phyloP scores from a whole-genome alignment of 2,329 filamentous ascomycete genomes.

The Fusarium devonianum region DNA sequence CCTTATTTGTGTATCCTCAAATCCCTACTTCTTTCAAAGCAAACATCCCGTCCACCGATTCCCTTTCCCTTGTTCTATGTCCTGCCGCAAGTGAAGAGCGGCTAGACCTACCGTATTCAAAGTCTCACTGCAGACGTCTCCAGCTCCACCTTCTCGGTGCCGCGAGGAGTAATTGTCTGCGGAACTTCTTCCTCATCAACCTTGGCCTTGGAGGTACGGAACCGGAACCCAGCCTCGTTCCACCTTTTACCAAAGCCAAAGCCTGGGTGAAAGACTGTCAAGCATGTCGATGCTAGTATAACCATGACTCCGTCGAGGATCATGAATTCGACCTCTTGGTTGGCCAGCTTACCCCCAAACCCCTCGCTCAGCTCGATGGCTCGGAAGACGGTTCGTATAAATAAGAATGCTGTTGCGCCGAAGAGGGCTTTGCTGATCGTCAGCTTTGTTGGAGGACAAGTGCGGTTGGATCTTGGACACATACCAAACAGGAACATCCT shows the following conservation, averaged over 20 bases:
- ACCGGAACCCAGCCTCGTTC: constrained; percentile 22
- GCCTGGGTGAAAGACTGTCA: constrained; percentile 25
- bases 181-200: constrained; percentile 1
- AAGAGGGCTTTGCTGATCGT: constrained; percentile 5
- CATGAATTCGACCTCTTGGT: constrained; percentile 30
- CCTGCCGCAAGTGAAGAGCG: not conserved
- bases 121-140: constrained; percentile 11
- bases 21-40: not conserved
- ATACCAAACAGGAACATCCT: constrained; percentile 21
- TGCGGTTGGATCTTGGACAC: not conserved
- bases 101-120: not conserved
- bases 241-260: constrained; percentile 17
- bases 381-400: constrained; percentile 28
- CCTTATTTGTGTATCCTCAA: not conserved
- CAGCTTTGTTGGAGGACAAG: not conserved
- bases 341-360: constrained; percentile 24
- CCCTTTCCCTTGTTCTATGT: not conserved
- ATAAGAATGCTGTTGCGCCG: constrained; percentile 13
- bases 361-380: constrained; percentile 27
- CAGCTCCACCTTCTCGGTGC: constrained; percentile 6
- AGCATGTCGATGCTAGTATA: constrained; percentile 15
- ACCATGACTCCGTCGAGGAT: constrained; percentile 33
- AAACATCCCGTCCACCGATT: not conserved
- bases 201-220: constrained; percentile 20
- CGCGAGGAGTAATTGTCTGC: constrained; percentile 4